Evolutionary conservation across 176 grass and related monocot genomes (phyloP).

Genomic region (Musa schizocarpa): DNA sequence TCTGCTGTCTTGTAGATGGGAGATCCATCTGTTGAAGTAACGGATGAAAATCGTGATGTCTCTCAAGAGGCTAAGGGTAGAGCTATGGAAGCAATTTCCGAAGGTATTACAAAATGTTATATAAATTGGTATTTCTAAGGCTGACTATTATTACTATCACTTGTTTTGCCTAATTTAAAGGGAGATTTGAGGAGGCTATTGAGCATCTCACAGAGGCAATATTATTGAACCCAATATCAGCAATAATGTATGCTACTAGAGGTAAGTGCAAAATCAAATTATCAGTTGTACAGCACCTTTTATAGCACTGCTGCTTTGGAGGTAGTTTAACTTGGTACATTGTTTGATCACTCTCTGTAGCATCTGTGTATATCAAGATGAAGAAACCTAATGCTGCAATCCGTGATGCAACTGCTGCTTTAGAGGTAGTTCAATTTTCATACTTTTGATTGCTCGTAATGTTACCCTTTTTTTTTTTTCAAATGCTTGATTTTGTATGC

Average conservation of each 20-base stretch:
- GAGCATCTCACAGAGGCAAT: slow-evolving; percentile 88
- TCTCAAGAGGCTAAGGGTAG: slow-evolving; percentile 77
- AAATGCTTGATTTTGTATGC: background rate
- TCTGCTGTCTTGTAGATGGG: slow-evolving; percentile 53
- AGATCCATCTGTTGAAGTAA: slow-evolving; percentile 62
- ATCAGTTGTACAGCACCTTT: background rate
- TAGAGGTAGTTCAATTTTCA: slow-evolving; percentile 43
- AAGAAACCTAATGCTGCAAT: slow-evolving; percentile 93
- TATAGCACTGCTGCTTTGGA: background rate
- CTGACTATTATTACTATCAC: background rate
- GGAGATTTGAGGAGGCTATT: slow-evolving; percentile 69
- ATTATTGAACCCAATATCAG: slow-evolving; percentile 73
- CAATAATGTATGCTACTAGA: slow-evolving; percentile 97
- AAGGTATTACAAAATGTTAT: slow-evolving; percentile 34
- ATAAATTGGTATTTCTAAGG: background rate
- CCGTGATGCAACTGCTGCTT: slow-evolving; percentile 79
- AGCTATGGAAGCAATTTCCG: slow-evolving; percentile 82
- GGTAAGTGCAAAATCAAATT: slow-evolving; percentile 22
- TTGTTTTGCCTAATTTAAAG: slow-evolving; percentile 23
- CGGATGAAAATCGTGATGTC: slow-evolving; percentile 78
- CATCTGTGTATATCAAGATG: slow-evolving; percentile 91
- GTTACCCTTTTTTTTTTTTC: background rate
- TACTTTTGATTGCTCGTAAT: background rate
- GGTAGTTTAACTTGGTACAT: background rate
- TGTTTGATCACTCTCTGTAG: slow-evolving; percentile 24